Evolutionary conservation across 208 protist species (phyloP).

Genomic region (Zelonia costaricensis): DNA sequence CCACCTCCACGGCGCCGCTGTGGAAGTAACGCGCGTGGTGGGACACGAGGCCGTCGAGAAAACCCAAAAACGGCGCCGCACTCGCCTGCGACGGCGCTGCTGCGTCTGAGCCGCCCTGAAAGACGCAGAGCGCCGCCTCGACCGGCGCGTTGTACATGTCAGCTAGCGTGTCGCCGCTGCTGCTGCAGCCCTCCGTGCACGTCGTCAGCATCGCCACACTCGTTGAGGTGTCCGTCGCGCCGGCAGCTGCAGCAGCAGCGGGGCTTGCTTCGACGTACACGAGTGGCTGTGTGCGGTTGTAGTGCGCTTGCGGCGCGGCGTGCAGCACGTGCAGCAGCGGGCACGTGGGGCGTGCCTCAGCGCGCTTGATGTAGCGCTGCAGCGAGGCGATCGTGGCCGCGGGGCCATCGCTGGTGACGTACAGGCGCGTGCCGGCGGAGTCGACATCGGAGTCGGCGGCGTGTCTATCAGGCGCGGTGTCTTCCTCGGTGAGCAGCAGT

Average conservation of each 20-base stretch:
- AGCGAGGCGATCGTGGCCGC: constrained; percentile 5
- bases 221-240: background rate
- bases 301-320: constrained; percentile 3
- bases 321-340: constrained; percentile 10
- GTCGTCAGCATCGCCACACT: constrained; percentile 6
- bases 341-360: background rate
- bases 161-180: background rate
- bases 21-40: constrained; percentile 15
- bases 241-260: too few relatives aligned
- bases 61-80: constrained; percentile 30
- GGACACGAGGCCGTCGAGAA: constrained; percentile 15
- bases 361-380: constrained; percentile 2
- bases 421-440: constrained; percentile 2
- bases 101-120: constrained; percentile 3
- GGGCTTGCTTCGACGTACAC: constrained; percentile 6
- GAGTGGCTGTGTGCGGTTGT: constrained; percentile 1
- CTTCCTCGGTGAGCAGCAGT: background rate
- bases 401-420: constrained; percentile 2
- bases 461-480: background rate
- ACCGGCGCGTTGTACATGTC: background rate
- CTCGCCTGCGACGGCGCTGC: background rate
- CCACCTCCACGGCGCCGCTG: constrained; percentile 9
- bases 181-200: background rate
- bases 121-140: constrained; percentile 2
- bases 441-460: background rate